phyloP scores from a whole-genome alignment of 306 rosid genomes.

The Cucumis melo region DNA sequence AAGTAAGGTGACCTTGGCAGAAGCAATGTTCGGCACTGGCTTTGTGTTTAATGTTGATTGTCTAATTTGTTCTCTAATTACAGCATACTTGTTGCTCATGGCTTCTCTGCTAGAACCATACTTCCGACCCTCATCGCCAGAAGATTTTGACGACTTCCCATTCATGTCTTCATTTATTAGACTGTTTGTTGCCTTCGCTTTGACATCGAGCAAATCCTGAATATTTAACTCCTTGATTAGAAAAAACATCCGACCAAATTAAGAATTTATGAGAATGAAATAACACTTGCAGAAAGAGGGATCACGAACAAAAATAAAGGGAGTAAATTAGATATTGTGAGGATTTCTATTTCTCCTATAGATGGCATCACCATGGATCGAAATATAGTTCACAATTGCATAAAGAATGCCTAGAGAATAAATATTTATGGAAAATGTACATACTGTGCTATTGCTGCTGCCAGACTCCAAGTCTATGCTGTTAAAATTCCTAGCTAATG shows the following conservation, averaged over 20 bases:
- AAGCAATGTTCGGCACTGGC: conserved; percentile 37
- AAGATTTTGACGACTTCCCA: conserved; percentile 31
- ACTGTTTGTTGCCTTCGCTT: conserved; percentile 41
- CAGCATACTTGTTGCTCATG: conserved; percentile 75
- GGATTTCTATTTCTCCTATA: background rate
- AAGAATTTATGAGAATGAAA: background rate
- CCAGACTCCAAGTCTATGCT: conserved; percentile 44
- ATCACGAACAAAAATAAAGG: background rate
- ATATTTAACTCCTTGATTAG: conserved; percentile 10
- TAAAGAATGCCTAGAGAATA: background rate
- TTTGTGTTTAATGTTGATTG: conserved; percentile 28
- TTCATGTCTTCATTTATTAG: conserved; percentile 18
- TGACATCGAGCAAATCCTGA: conserved; percentile 53
- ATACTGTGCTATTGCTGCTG: conserved; percentile 46
- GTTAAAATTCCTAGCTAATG: conserved; percentile 77
- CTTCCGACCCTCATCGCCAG: conserved; percentile 51
- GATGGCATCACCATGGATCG: background rate
- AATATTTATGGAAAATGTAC: conserved; percentile 8
- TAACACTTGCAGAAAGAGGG: background rate
- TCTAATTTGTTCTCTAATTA: conserved; percentile 52
- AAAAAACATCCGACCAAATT: background rate
- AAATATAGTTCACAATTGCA: background rate
- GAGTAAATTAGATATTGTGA: background rate
- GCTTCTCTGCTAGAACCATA: conserved; percentile 65
- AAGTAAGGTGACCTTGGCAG: conserved; percentile 58